phyloP scores from a whole-genome alignment of 176 grass and related monocot genomes.

The Aegilops speltoides region DNA sequence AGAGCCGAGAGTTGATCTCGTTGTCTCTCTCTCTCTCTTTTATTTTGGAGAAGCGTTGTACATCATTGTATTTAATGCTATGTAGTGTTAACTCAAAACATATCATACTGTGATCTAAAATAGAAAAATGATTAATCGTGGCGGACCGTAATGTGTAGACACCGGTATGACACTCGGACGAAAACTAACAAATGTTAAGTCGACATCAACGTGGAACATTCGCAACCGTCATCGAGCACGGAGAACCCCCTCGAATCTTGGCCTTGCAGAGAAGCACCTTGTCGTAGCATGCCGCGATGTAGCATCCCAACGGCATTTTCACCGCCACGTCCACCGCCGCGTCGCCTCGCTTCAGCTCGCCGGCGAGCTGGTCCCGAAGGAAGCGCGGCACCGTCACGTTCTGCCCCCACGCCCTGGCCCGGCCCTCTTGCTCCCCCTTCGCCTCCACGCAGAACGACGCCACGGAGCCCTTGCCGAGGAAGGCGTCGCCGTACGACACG shows the following conservation, averaged over 20 bases:
- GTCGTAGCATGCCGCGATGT: not conserved
- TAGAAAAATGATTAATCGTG: no score
- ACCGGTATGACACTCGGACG: not conserved
- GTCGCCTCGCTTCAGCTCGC: constrained; percentile 14
- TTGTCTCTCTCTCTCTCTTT: no score
- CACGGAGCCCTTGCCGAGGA: constrained; percentile 24
- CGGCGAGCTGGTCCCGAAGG: not conserved
- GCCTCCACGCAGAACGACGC: not conserved
- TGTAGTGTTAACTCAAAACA: no score
- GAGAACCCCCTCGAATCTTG: constrained; percentile 1
- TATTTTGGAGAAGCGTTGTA: no score
- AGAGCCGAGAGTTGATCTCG: no score
- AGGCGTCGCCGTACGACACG: constrained; percentile 2
- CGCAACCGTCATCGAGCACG: not conserved
- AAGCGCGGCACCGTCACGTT: constrained; percentile 20
- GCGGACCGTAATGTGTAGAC: no score
- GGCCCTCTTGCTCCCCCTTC: not conserved
- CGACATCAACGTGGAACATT: not conserved
- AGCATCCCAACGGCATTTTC: not conserved
- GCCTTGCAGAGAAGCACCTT: not conserved
- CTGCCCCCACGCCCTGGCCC: not conserved
- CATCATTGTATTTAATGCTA: no score
- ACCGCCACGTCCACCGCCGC: constrained; percentile 16
- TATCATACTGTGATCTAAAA: no score
- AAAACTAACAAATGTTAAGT: not conserved